Conservation (phyloP, 202 grass and related monocot species). For the Thinopyrum obtusiflorum region DNA sequence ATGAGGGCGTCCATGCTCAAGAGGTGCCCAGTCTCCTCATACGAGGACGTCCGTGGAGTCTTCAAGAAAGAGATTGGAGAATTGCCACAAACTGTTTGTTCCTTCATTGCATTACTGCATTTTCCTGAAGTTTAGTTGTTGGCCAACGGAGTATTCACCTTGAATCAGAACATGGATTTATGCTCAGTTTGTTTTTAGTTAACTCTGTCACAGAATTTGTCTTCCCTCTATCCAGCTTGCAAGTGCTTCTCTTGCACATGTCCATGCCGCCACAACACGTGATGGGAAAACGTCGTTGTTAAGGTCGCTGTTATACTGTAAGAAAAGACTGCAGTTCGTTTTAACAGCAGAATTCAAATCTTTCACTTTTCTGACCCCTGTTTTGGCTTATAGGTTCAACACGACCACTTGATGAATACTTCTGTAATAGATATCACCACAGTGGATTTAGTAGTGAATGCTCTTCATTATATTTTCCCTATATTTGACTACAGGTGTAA, state of each 20-base stretch:
- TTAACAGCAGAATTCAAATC: conserved; percentile 7
- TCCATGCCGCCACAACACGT: conserved; percentile 85
- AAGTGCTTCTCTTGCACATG: conserved; percentile 97
- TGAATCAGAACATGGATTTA: not conserved
- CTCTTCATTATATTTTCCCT: conserved; percentile 75
- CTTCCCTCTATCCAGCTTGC: conserved; percentile 48
- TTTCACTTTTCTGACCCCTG: conserved; percentile 14
- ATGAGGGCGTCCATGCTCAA: too few relatives aligned
- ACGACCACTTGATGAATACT: conserved; percentile 74
- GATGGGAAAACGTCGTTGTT: conserved; percentile 85
- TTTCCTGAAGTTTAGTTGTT: too few relatives aligned
- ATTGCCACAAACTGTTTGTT: too few relatives aligned
- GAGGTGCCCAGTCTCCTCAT: too few relatives aligned
- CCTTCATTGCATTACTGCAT: too few relatives aligned
- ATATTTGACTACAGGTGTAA: conserved; percentile 89
- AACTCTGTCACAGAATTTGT: conserved; percentile 10
- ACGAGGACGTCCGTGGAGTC: too few relatives aligned
- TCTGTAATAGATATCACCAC: conserved; percentile 83
- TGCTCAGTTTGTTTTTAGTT: not conserved
- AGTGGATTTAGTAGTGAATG: conserved; percentile 85
- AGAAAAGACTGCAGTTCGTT: not conserved
- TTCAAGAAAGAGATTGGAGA: too few relatives aligned
- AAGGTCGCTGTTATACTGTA: conserved; percentile 67
- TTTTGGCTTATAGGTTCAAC: conserved; percentile 72
- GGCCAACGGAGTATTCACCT: not conserved